Percentiles rank a stretch among this genome's conserved stretches.
phyloP scores from a whole-genome alignment of 192 early-diverging fungal genomes.

The Spizellomyces punctatus region DNA sequence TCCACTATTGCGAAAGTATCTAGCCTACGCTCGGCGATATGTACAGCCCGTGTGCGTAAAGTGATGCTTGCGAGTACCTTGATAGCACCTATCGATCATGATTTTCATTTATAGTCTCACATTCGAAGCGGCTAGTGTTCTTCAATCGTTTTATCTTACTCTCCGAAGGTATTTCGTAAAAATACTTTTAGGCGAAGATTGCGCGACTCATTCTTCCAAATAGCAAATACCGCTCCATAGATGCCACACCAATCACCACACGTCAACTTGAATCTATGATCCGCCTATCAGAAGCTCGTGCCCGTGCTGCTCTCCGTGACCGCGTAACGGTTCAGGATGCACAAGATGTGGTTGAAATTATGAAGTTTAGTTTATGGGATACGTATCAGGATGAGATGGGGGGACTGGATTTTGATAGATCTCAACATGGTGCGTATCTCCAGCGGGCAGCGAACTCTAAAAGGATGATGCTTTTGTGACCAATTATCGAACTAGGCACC shows the following conservation, averaged over 20 bases:
- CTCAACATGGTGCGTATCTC: conserved; percentile 52
- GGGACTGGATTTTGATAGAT: conserved; percentile 59
- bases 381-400: conserved; percentile 62
- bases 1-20: conserved; percentile 74
- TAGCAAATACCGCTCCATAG: conserved; percentile 60
- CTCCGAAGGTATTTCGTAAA: conserved; percentile 43
- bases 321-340: conserved; percentile 72
- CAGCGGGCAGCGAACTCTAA: not conserved
- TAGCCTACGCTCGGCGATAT: conserved; percentile 80
- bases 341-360: conserved; percentile 75
- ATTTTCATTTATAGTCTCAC: conserved; percentile 46
- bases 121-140: conserved; percentile 53
- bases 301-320: conserved; percentile 74
- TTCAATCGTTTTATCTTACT: conserved; percentile 76
- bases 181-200: not conserved
- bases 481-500: conserved; percentile 26
- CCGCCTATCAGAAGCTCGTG: conserved; percentile 74
- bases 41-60: conserved; percentile 61
- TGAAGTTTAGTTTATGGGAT: conserved; percentile 69
- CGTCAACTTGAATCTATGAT: conserved; percentile 82
- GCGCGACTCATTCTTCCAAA: not conserved
- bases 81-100: conserved; percentile 15
- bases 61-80: not conserved
- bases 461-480: not conserved
- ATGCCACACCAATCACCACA: conserved; percentile 79